Conservation (phyloP, 192 early-diverging fungal species). For the Polychytrium aggregatum region DNA sequence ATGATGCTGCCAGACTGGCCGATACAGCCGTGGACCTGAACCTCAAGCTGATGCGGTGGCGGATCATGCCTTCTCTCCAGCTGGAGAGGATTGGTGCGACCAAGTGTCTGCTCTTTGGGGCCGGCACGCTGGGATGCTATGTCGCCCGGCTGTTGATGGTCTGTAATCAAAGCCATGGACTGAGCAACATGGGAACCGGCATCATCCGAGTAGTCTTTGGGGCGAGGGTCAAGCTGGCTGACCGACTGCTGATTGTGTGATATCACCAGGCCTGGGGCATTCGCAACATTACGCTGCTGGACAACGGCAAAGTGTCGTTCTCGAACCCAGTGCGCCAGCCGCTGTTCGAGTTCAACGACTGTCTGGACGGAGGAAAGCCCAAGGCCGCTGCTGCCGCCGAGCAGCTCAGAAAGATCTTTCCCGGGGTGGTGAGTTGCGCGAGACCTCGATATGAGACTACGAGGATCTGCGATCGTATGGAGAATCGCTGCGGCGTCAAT, state of each 20-base stretch:
- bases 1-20: conserved; percentile 72
- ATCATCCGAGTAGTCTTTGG: neutral
- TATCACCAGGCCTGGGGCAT: conserved; percentile 78
- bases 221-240: neutral
- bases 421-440: conserved; percentile 58
- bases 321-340: conserved; percentile 96
- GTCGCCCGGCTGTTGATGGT: conserved; percentile 72
- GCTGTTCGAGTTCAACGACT: conserved; percentile 82
- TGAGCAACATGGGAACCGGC: neutral
- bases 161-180: neutral
- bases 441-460: no score
- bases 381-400: conserved; percentile 84
- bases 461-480: no score
- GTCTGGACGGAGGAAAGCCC: conserved; percentile 68
- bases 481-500: no score
- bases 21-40: conserved; percentile 88
- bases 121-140: conserved; percentile 92
- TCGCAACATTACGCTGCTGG: conserved; percentile 87
- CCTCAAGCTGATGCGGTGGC: conserved; percentile 95
- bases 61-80: conserved; percentile 70
- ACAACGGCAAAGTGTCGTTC: conserved; percentile 81
- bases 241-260: neutral
- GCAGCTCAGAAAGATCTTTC: conserved; percentile 62
- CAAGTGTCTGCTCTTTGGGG: conserved; percentile 79
- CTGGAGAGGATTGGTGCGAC: conserved; percentile 67